These are phyloP conservation scores for Pugionium cornutum DNA, from an alignment of 345 rosid genomes.

Conservation along the genomic window DNA sequence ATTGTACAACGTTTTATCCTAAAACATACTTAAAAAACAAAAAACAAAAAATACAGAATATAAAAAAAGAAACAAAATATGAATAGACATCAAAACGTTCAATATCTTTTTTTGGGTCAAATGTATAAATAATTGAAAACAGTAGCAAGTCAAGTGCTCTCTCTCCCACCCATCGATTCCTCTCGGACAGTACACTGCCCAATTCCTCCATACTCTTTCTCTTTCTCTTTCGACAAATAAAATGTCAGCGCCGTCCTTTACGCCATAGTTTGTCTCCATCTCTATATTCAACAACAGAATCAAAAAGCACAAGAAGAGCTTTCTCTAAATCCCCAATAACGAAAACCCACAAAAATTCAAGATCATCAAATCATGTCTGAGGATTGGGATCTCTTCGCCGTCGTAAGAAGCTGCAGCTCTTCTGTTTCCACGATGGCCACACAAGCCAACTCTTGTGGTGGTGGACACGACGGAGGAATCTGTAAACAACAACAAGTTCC, in stretches of 20 bases:
- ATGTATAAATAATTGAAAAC: too few species aligned
- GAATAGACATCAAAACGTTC: neutral
- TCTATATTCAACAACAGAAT: conserved; percentile 24
- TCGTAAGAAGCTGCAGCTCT: conserved; percentile 66
- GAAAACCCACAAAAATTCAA: neutral
- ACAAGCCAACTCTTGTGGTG: conserved; percentile 25
- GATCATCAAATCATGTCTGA: conserved; percentile 43
- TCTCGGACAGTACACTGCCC: conserved; percentile 13
- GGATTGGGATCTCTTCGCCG: conserved; percentile 83
- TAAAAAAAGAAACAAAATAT: conserved; percentile 8
- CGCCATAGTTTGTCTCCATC: conserved; percentile 38
- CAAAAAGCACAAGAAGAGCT: conserved; percentile 19
- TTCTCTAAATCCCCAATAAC: conserved; percentile 25
- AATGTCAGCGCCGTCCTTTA: conserved; percentile 84
- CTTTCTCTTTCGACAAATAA: conserved; percentile 42
- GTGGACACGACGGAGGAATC: conserved; percentile 36
- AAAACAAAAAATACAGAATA: neutral
- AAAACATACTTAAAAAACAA: too few species aligned
- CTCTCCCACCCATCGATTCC: conserved; percentile 22
- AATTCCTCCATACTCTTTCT: conserved; percentile 8
- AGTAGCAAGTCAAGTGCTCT: conserved; percentile 33
- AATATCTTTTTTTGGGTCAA: too few species aligned
- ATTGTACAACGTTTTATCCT: too few species aligned
- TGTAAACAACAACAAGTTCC: conserved; percentile 38
- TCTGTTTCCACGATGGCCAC: conserved; percentile 10